Evolutionary conservation across 768 basidiomycete genomes (phyloP).

Genomic region (Pleurotus eryngii): DNA sequence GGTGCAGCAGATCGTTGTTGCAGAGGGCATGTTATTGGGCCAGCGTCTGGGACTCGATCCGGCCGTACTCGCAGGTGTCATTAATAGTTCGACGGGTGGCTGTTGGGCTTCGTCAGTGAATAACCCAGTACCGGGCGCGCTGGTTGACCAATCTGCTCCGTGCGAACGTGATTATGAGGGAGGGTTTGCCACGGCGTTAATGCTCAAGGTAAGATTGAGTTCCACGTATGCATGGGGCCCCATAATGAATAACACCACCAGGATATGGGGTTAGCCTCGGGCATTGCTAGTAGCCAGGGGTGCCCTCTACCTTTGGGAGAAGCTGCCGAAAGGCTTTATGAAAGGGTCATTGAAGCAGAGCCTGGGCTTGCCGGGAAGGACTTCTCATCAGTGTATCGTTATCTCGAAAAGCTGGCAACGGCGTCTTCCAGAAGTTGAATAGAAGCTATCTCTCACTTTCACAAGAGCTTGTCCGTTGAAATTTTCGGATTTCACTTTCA

Average conservation of each 20-base stretch:
- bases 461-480: conserved; percentile 4
- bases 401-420: conserved; percentile 37
- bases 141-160: conserved; percentile 71
- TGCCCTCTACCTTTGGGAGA: conserved; percentile 64
- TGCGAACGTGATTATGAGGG: conserved; percentile 83
- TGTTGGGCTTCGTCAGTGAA: conserved; percentile 87
- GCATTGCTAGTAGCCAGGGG: conserved; percentile 47
- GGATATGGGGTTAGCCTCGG: conserved; percentile 83
- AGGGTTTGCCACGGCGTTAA: conserved; percentile 79
- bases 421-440: conserved; percentile 7
- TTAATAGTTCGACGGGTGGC: conserved; percentile 80
- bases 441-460: neutral
- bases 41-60: conserved; percentile 78
- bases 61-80: conserved; percentile 71
- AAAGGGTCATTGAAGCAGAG: conserved; percentile 43
- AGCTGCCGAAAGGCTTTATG: conserved; percentile 63
- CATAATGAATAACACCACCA: conserved; percentile 23
- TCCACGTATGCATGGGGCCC: conserved; percentile 3
- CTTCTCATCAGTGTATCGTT: conserved; percentile 78
- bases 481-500: neutral
- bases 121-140: conserved; percentile 78
- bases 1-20: conserved; percentile 78
- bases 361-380: conserved; percentile 68
- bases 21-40: conserved; percentile 90
- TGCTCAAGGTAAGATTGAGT: conserved; percentile 64